Base-by-base conservation (phyloP, 1,284 basidiomycete genomes). In the Grifola frondosa region DNA sequence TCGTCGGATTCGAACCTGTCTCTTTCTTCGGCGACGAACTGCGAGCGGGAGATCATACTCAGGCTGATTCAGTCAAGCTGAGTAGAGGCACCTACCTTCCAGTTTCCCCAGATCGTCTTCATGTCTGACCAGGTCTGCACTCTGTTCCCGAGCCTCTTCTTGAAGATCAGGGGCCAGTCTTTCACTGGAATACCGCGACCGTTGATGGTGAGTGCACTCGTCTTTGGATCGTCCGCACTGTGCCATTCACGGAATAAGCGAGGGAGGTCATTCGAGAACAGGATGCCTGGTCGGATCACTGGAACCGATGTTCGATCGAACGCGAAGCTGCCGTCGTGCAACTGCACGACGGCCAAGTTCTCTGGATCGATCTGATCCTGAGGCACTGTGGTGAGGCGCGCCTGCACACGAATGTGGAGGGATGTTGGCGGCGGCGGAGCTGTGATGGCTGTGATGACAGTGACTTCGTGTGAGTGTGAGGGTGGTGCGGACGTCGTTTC, bases 21-120 rank as follows among this genome's bases (percentile, higher is more conserved):
- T 13, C 25, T 42, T 23, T 46, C 53, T 20, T 54, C 44, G 1
- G 41, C 54, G 11, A 56, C 41, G 41, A 46, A 53, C 51, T 56
- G 36, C 16, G 26, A 21, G 11, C 6, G 13, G 11, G 28, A 5
- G 12, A 10, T n/a, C n/a, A n/a, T n/a, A n/a, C n/a, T n/a, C n/a
- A n/a, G n/a, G n/a, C 17, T 26, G 7, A 13, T 25, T 10, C n/a
- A 31, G 15, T 36, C 22, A 22, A 13, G 22, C n/a, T 30, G 24
- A 25, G 34, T 17, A n/a, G n/a, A n/a, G n/a, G n/a, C n/a, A 40
- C 35, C 10, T 22, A 57, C 54, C 48, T 57, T 57, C 54, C 54
- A 57, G 25, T 57, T 55, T 9, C 46, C 42, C 54, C 54, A 57
- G 23, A 48, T 40, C 4, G 24, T 38, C 10, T 30, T 17, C 8